Percentiles rank a stretch among this genome's conserved stretches.
Evolutionary conservation across 1,139 yeast species (phyloP).

Genomic region (Saccharomyces hybrid): DNA sequence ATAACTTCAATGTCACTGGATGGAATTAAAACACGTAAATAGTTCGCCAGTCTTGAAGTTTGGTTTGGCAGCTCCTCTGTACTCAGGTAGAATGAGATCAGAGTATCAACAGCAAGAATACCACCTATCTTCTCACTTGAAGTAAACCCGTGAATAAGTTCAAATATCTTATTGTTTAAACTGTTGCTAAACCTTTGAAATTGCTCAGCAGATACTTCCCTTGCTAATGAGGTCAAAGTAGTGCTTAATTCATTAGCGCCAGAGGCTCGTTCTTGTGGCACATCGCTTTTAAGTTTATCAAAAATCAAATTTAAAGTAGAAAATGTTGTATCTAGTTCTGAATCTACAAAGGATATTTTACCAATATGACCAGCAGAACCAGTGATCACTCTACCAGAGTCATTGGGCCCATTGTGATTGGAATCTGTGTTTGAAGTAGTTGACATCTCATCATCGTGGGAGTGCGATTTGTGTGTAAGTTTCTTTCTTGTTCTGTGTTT

Average conservation of each 20-base stretch:
- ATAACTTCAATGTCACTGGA: conserved; percentile 79
- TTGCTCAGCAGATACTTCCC: conserved; percentile 73
- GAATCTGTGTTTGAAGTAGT: conserved; percentile 20
- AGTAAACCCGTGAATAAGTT: conserved; percentile 70
- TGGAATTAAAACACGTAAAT: conserved; percentile 71
- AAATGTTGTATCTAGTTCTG: conserved; percentile 26
- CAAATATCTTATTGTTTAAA: conserved; percentile 82
- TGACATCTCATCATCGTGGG: conserved; percentile 22
- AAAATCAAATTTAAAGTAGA: conserved; percentile 27
- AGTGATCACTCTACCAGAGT: conserved; percentile 15
- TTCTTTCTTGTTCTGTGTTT: conserved; percentile 21
- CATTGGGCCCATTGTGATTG: conserved; percentile 15
- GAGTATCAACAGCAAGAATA: conserved; percentile 78
- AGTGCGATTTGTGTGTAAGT: conserved; percentile 17
- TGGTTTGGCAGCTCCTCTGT: conserved; percentile 82
- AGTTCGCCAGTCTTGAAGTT: conserved; percentile 85
- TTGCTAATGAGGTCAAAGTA: conserved; percentile 60
- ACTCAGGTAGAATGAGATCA: conserved; percentile 69
- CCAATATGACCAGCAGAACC: conserved; percentile 6
- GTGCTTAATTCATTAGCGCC: conserved; percentile 62
- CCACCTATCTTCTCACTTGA: conserved; percentile 78
- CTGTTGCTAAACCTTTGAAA: conserved; percentile 76
- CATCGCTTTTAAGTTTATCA: conserved; percentile 26
- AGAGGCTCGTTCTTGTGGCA: conserved; percentile 43
- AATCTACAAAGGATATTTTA: conserved; percentile 11